These are phyloP conservation scores for Selenicereus undatus DNA, from an alignment of 148 eudicot species.

Conservation along the genomic window DNA sequence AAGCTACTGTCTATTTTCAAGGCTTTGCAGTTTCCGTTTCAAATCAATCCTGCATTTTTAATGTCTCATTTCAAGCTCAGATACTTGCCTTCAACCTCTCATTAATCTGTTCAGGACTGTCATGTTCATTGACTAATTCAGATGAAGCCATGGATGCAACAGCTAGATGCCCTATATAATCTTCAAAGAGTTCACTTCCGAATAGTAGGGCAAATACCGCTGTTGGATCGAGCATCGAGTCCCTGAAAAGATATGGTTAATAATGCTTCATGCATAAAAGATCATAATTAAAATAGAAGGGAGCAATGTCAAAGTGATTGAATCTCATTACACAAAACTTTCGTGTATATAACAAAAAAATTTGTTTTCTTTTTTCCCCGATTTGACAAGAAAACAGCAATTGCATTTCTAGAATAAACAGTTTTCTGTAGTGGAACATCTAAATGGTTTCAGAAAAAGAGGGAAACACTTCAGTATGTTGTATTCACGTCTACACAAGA, in stretches of 20 bases:
- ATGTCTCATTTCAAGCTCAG: background rate
- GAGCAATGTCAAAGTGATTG: background rate
- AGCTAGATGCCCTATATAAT: conserved; percentile 85
- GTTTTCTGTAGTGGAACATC: background rate
- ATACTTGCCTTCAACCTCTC: conserved; percentile 80
- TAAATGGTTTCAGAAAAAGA: background rate
- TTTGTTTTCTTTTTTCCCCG: too few relatives aligned
- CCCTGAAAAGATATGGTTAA: conserved; percentile 38
- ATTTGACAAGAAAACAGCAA: background rate
- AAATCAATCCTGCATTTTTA: background rate
- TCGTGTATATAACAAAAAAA: too few relatives aligned
- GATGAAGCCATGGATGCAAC: conserved; percentile 96
- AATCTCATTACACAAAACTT: too few relatives aligned
- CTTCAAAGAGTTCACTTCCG: conserved; percentile 96
- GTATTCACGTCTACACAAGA: background rate
- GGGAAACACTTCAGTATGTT: background rate
- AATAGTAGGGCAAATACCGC: conserved; percentile 91
- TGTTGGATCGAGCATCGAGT: conserved; percentile 89
- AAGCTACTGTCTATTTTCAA: background rate
- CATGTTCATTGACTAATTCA: conserved; percentile 55
- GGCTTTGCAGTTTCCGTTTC: background rate
- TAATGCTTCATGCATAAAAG: background rate
- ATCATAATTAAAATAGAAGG: background rate
- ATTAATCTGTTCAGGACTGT: conserved; percentile 61
- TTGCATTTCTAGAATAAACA: background rate